Evolutionary conservation across 805 yeast species (phyloP).

Genomic region (Ogataea methanolica): DNA sequence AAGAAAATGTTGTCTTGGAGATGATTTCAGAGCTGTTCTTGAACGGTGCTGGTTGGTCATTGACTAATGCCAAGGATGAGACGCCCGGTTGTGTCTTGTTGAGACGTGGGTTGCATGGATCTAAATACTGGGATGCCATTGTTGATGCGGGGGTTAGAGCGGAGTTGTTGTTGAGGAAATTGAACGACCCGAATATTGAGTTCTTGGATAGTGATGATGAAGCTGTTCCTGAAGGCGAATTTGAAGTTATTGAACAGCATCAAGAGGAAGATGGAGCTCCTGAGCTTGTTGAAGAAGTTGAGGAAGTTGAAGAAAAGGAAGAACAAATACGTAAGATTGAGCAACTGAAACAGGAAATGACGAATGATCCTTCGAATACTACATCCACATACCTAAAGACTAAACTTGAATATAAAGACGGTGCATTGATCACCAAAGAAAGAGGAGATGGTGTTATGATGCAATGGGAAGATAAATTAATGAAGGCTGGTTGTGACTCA

Average conservation of each 20-base stretch:
- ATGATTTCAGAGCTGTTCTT: conserved; percentile 68
- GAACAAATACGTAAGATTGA: background rate
- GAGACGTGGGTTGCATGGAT: conserved; percentile 40
- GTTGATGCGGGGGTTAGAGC: conserved; percentile 91
- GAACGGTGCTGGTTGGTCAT: conserved; percentile 92
- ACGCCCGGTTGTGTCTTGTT: conserved; percentile 83
- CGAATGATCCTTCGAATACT: conserved; percentile 55
- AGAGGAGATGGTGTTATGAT: conserved; percentile 92
- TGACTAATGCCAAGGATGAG: conserved; percentile 62
- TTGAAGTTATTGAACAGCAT: conserved; percentile 17
- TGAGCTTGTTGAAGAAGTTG: conserved; percentile 12
- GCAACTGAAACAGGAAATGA: conserved; percentile 15
- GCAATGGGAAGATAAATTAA: conserved; percentile 88
- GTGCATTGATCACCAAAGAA: conserved; percentile 66
- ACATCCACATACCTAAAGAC: conserved; percentile 63
- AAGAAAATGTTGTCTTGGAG: conserved; percentile 39
- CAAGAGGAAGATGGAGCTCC: conserved; percentile 12
- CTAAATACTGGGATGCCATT: conserved; percentile 41
- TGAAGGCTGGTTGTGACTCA: conserved; percentile 76
- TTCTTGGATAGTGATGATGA: conserved; percentile 42
- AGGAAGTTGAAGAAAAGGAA: conserved; percentile 7
- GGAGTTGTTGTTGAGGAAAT: conserved; percentile 71
- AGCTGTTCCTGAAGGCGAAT: conserved; percentile 7
- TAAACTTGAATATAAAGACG: conserved; percentile 61
- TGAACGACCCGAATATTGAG: conserved; percentile 60